A percentile compares a stretch with the other conserved stretches of the same genome.
Evolutionary conservation across 2,329 filamentous ascomycete species (phyloP).

Genomic region (Microdochium paspali): DNA sequence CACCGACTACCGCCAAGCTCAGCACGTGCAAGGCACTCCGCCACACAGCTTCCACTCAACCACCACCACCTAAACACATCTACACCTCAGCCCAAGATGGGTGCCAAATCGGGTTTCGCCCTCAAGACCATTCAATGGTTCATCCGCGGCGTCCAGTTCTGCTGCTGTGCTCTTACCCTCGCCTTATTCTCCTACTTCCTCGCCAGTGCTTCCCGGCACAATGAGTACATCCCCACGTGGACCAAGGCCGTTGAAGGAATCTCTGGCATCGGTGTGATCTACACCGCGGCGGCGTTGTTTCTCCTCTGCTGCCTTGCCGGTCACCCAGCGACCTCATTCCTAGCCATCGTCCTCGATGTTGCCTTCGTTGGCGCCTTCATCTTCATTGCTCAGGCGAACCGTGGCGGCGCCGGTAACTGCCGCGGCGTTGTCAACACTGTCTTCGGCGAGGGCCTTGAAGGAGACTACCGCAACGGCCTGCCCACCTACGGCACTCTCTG

Average conservation of each 20-base stretch:
- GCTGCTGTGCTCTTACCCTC: constrained; percentile 63
- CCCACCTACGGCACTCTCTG: constrained; percentile 50
- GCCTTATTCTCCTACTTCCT: constrained; percentile 82
- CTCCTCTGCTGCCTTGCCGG: constrained; percentile 75
- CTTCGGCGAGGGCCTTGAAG: constrained; percentile 54
- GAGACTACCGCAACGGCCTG: constrained; percentile 35
- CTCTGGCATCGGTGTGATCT: constrained; percentile 64
- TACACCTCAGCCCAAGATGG: constrained; percentile 36
- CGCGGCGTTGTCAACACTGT: constrained; percentile 49
- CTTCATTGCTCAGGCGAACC: constrained; percentile 69
- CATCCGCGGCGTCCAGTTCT: constrained; percentile 65
- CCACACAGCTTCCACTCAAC: no score
- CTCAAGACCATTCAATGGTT: constrained; percentile 63
- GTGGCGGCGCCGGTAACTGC: constrained; percentile 60
- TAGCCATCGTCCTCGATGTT: constrained; percentile 69
- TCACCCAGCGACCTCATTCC: constrained; percentile 58
- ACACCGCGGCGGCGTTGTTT: constrained; percentile 62
- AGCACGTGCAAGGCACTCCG: no score
- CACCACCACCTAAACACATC: constrained; percentile 2
- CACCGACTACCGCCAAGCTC: no score
- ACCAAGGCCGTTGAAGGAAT: constrained; percentile 71
- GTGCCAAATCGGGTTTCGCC: constrained; percentile 43
- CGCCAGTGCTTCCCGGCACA: constrained; percentile 56
- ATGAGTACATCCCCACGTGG: constrained; percentile 52
- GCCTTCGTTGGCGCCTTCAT: constrained; percentile 70